Evolutionary conservation across 176 grass and related monocot species (phyloP).

Genomic region (Oryza coarctata): DNA sequence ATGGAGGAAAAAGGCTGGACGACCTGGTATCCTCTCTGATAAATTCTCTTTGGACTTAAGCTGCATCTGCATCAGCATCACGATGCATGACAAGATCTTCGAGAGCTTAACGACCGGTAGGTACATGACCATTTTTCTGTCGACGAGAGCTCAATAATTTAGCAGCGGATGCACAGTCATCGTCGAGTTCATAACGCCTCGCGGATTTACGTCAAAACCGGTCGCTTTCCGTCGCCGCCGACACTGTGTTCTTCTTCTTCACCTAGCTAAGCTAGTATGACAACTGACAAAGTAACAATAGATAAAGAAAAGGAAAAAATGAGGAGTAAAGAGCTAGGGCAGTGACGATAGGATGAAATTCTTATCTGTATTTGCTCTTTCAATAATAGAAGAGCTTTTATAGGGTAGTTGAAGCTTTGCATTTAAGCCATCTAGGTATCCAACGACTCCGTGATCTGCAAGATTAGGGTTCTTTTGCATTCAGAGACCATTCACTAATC

Average conservation of each 20-base stretch:
- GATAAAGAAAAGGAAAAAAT: background rate
- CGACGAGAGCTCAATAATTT: background rate
- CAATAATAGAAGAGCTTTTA: background rate
- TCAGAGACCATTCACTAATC: background rate
- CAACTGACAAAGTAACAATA: too few species aligned
- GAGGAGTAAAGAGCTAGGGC: background rate
- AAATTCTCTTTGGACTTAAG: background rate
- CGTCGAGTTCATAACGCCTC: conserved; percentile 25
- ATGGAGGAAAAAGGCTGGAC: background rate
- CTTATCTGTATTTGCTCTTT: background rate
- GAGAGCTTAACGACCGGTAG: conserved; percentile 47
- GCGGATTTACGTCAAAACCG: background rate
- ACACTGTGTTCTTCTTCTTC: background rate
- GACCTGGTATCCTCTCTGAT: background rate
- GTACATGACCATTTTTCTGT: conserved; percentile 37
- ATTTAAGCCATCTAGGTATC: background rate
- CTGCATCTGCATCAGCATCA: background rate
- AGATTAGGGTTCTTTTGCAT: background rate
- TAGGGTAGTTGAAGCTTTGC: conserved; percentile 18
- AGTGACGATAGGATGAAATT: background rate
- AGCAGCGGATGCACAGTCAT: conserved; percentile 35
- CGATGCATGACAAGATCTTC: background rate
- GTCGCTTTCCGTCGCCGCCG: conserved; percentile 33
- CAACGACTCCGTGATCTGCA: background rate
- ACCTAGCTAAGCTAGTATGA: background rate